Evolutionary conservation across 176 grass and related monocot genomes (phyloP), one percentile per base, ranked within the genome.

Genomic region (Zoysia japonica): DNA sequence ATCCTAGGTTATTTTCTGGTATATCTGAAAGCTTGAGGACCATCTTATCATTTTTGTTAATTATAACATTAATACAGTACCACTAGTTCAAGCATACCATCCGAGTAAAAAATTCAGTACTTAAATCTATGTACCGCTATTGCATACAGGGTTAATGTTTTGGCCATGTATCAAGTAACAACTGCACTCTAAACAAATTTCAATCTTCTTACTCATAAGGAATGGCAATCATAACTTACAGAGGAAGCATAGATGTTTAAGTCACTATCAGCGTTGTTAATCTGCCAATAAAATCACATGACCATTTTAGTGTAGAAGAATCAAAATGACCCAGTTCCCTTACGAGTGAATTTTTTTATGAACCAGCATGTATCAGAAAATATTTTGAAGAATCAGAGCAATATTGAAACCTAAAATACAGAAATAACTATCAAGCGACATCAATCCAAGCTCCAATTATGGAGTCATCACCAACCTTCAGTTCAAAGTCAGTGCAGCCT

Each of bases 361-460:
- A 28, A 28, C 28, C 28, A 28, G 28, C 28, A 28, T 28, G 28
- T 28, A 28, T 28, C 28, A 28, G 28, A 28, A 28, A 28, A 28
- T 28, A 28, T 28, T 28, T 28, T 28, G 28, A 28, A 28, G 28
- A 28, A 28, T 28, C 28, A 28, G 28, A 28, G 28, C 28, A 28
- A 28, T 28, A 28, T 28, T 28, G 28, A 28, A 28, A 28, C 28
- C 28, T 28, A 28, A 28, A 28, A 28, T 28, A 28, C 28, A 28
- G 28, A 28, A 28, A 28, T 28, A 28, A 28, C 28, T 28, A 28
- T 28, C 28, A 28, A 28, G 28, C 28, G 47, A 85, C 50, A 72
- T 97, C 87, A 14, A 97, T 50, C 94, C 94, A 97, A 9, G 82
- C 80, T 39, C 91, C 91, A 8, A 92, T 45, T 78, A 85, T 97